A percentile compares a stretch with the other conserved stretches of the same genome.
Evolutionary conservation across 208 protist species (phyloP).

Genomic region (Acanthamoeba lenticulata): DNA sequence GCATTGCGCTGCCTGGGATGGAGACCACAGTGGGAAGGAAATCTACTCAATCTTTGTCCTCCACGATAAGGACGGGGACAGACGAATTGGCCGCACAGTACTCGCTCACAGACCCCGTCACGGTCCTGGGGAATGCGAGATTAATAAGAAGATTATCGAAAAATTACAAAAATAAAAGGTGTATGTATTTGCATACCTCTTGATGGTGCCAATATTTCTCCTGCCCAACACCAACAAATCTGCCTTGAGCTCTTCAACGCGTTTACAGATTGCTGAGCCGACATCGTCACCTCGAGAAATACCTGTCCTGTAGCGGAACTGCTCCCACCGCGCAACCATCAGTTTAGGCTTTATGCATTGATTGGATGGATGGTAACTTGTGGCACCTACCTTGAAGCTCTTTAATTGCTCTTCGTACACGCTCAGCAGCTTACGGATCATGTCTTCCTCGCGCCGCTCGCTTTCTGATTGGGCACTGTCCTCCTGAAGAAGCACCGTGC

Average conservation of each 20-base stretch:
- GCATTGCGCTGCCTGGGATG: too few relatives aligned
- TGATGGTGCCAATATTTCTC: not conserved
- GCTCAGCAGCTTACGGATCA: not conserved
- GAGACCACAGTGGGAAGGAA: too few relatives aligned
- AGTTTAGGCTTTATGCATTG: not conserved
- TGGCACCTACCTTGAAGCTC: not conserved
- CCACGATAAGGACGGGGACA: not conserved
- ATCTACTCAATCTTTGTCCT: not conserved
- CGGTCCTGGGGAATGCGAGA: not conserved
- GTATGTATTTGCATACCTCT: too few relatives aligned
- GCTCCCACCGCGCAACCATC: not conserved
- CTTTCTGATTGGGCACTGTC: not conserved
- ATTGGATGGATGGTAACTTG: not conserved
- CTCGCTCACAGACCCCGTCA: not conserved
- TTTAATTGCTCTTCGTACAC: slow-evolving; percentile 5
- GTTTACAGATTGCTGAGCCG: not conserved
- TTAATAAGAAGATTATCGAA: not conserved
- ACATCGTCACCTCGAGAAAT: not conserved
- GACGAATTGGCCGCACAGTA: not conserved
- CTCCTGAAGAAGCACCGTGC: not conserved
- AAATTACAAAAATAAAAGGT: not conserved
- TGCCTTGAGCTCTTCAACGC: not conserved
- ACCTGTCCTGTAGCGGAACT: not conserved
- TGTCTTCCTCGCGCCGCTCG: not conserved
- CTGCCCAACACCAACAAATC: not conserved